Evolutionary conservation across 805 yeast genomes (phyloP), one percentile per base, ranked within the genome.

Genomic region (Kluyveromyces nonfermentans): DNA sequence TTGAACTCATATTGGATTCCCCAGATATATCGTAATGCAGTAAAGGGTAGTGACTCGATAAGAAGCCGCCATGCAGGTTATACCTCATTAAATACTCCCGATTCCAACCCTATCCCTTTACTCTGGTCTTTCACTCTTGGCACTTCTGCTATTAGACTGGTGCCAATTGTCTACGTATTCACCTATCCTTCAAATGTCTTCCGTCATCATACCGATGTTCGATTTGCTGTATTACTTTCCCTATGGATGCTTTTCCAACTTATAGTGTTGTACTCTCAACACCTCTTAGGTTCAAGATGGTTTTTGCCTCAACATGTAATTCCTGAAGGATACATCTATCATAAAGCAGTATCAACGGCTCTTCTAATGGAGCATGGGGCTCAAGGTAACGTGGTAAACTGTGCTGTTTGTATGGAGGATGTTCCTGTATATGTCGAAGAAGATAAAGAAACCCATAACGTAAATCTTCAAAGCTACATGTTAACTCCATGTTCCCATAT

Each of bases 401-500:
- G 97, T 69, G 84, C 95, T 7, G 86, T 89, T 49, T 89, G 97
- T 67, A 88, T 89, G 96, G 77, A 72, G 43, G 76, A 77, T 9
- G 75, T 86, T n/a, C 57, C 63, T 1, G 53, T 62, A 2, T 53
- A 57, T 37, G 55, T 59, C 2, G 59, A 57, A 17, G 64, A 59
- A n/a, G 43, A 56, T 4, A 51, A 57, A 25, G 59, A 56, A 39
- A 59, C 66, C 1, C 63, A 60, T 37, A 51, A 50, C 3, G 79
- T 79, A 18, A 63, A 58, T 40, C 28, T 46, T 19, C 68, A 77
- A 50, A 63, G 68, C 10, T 82, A 80, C 55, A 82, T 85, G 93
- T 77, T 87, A 3, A 86, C 97, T 0, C 97, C 97, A 1, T 89
- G 97, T 62, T 72, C 79, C 35, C 97, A 89, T 60, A 78, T 87